A percentile compares a stretch with the other conserved stretches of the same genome.
Evolutionary conservation across 306 rosid species (phyloP).

Genomic region (Cucumis melo): DNA sequence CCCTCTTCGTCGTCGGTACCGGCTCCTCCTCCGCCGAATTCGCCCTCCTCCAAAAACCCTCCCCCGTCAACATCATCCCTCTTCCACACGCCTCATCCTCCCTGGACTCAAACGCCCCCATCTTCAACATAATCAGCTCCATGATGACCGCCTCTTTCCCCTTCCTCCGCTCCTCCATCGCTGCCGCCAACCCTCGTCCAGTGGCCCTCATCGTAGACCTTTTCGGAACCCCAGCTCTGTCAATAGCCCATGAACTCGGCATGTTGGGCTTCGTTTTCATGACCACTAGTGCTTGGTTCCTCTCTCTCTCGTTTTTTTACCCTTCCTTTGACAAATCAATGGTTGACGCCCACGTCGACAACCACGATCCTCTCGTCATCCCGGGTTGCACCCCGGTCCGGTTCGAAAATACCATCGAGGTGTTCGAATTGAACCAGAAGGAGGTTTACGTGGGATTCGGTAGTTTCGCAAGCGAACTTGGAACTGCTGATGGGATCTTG

Average conservation of each 20-base stretch:
- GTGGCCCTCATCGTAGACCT: constrained; percentile 1
- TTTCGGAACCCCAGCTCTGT: not conserved
- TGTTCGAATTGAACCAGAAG: not conserved
- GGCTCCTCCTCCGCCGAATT: not conserved
- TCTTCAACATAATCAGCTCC: not conserved
- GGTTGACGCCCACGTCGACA: not conserved
- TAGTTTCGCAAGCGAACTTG: not conserved
- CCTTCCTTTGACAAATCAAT: not conserved
- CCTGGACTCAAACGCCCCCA: not conserved
- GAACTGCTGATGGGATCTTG: not conserved
- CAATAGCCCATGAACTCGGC: not conserved
- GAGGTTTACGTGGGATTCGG: not conserved
- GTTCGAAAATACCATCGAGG: not conserved
- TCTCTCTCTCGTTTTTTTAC: not conserved
- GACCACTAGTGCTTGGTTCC: not conserved
- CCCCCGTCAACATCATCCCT: not conserved
- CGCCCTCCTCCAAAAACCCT: not conserved
- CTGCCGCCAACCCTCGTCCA: not conserved
- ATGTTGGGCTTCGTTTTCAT: constrained; percentile 2
- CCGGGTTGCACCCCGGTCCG: constrained; percentile 2
- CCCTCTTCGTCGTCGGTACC: constrained; percentile 16
- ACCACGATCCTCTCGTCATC: not conserved
- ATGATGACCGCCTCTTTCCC: not conserved
- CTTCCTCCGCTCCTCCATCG: not conserved
- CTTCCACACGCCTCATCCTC: not conserved